Evolutionary conservation across 139 green algal species (phyloP).

Genomic region (Chlamydomonas sp.): DNA sequence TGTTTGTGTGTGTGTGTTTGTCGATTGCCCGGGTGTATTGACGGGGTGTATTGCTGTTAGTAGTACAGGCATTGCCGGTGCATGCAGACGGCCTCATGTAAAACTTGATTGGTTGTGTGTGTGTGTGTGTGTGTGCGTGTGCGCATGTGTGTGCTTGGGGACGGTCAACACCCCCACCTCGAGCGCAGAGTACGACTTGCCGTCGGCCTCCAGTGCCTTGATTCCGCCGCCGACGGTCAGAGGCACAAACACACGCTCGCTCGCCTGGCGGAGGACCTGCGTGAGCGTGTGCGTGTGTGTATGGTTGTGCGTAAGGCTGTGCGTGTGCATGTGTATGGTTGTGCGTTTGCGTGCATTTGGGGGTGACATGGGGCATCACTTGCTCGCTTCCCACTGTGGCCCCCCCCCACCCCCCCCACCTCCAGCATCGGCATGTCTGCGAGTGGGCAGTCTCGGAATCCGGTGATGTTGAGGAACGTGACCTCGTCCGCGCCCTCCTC

Average conservation of each 20-base stretch:
- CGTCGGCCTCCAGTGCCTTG: conserved; percentile 71
- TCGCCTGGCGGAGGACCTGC: conserved; percentile 62
- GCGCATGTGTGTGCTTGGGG: too few species aligned
- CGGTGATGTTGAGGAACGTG: conserved; percentile 99
- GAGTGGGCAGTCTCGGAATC: conserved; percentile 83
- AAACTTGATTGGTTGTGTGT: too few species aligned
- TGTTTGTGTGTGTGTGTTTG: too few species aligned
- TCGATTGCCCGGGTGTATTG: too few species aligned
- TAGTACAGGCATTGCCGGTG: too few species aligned
- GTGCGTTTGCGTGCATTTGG: background rate
- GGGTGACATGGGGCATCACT: background rate
- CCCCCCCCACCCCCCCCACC: conserved; percentile 51
- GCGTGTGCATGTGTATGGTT: too few species aligned
- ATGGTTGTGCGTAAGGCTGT: too few species aligned
- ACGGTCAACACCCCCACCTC: conserved; percentile 91
- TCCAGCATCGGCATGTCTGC: conserved; percentile 95
- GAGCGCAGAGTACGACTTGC: conserved; percentile 72
- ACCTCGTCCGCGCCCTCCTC: conserved; percentile 93
- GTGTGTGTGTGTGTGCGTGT: too few species aligned
- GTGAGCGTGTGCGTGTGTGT: too few species aligned
- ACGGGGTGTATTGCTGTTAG: too few species aligned
- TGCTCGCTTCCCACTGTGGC: conserved; percentile 3
- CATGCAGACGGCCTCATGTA: too few species aligned
- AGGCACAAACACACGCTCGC: conserved; percentile 94
- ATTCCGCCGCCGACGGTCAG: conserved; percentile 97